These are phyloP conservation scores for Dothideomycetes sp. DNA, from an alignment of 2,329 filamentous ascomycete genomes.

Conservation along the genomic window DNA sequence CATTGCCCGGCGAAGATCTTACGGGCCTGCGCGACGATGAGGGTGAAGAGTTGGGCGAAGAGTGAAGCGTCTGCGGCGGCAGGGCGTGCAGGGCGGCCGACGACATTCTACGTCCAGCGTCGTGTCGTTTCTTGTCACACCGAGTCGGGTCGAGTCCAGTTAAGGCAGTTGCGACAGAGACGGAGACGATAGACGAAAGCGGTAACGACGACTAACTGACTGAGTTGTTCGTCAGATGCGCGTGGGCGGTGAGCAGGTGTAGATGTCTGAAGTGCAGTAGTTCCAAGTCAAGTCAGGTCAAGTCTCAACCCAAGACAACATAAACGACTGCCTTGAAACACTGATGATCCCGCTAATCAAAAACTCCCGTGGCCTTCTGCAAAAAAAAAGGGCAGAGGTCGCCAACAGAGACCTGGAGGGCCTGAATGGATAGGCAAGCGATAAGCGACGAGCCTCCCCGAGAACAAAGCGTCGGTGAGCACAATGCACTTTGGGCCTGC, in stretches of 20 bases:
- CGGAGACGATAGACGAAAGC: conserved; percentile 1
- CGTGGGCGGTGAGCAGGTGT: conserved; percentile 11
- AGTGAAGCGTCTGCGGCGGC: conserved; percentile 18
- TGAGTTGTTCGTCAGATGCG: conserved; percentile 10
- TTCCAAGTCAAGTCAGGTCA: no score
- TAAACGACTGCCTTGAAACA: conserved; percentile 4
- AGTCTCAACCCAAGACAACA: conserved; percentile 1
- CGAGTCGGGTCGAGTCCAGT: no score
- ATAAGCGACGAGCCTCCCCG: background rate
- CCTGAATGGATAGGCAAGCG: conserved; percentile 1
- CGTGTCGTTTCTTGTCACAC: no score
- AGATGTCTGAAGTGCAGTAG: background rate
- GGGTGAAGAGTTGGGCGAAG: conserved; percentile 24
- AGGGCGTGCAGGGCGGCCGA: conserved; percentile 25
- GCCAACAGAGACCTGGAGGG: conserved; percentile 9
- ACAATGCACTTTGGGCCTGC: no score
- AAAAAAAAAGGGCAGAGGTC: conserved; percentile 7
- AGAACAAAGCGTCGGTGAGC: conserved; percentile 10
- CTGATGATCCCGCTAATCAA: conserved; percentile 12
- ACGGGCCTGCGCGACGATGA: conserved; percentile 29
- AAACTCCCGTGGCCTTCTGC: background rate
- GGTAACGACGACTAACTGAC: background rate
- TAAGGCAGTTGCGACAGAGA: no score
- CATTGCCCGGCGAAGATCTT: conserved; percentile 31
- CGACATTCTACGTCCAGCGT: conserved; percentile 24